Base-by-base conservation (phyloP, 768 basidiomycete genomes). In the Naganishia antarctica region DNA sequence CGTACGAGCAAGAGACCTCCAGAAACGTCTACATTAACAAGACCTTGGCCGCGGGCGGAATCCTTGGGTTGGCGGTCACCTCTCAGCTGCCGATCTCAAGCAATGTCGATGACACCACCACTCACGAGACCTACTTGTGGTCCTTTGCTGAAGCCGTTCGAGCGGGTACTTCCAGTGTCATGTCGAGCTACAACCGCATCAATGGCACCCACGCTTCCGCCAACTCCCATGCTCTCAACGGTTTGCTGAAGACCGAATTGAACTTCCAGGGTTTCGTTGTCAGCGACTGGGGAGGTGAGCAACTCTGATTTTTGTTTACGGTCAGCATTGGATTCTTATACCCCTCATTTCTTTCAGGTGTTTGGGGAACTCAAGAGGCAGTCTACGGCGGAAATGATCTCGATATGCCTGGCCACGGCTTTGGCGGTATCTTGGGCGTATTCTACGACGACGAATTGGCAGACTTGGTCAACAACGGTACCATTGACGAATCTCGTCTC, bases 141-240 rank as follows among this genome's bases (percentile, higher is more conserved):
- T 70, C 70, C 32, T 79, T 79, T 60, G 77, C 74, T 5, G 78
- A 77, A 63, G 71, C 74, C 25, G 74, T 79, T 21, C 72, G 76
- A 63, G 77, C 77, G 0, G 78, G 78, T 15, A 70, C 71, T 13
- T 76, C 73, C 8, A 68, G 71, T 12, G 53, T 75, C 65, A 78
- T 78, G 76, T 75, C 51, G 44, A 18, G 23, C 26, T 68, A 59
- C 49, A 66, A 65, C 25, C 49, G 61, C 32, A 71, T 78, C 67
- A 78, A 78, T 64, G 76, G 77, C 9, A 78, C 76, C 2, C 70
- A 74, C 44, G 70, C 76, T 7, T 77, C 76, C 58, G 69, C 72
- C 44, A 78, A 75, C 64, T 64, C 69, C 32, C 62, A 71, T 32
- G 68, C 71, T 7, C 68, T 73, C 46, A 79, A 77, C 64, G 58